A percentile compares a stretch with the other conserved stretches of the same genome.
Evolutionary conservation across 352 stramenopile species (phyloP).

Genomic region (Nothophytophthora sp.): DNA sequence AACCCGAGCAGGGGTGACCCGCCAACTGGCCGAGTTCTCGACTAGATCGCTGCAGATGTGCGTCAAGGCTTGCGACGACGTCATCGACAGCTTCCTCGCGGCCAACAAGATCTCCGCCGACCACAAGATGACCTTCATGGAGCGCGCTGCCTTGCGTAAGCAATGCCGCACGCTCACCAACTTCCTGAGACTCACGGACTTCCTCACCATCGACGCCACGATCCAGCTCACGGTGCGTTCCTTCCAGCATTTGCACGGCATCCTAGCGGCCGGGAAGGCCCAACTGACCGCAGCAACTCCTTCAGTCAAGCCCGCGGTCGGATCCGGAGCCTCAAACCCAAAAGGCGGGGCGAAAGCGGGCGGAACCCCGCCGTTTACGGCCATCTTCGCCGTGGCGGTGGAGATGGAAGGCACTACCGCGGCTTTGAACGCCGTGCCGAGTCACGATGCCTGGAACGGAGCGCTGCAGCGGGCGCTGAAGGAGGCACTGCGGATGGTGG

Average conservation of each 20-base stretch:
- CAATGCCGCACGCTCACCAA: conserved; percentile 92
- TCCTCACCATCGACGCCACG: conserved; percentile 89
- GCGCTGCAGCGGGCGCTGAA: conserved; percentile 77
- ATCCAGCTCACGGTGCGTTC: conserved; percentile 87
- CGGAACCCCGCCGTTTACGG: conserved; percentile 36
- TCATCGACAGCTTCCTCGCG: conserved; percentile 92
- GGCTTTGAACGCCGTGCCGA: conserved; percentile 53
- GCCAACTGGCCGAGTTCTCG: conserved; percentile 67
- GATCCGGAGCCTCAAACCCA: too few relatives aligned
- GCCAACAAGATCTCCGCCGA: conserved; percentile 92
- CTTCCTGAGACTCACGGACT: conserved; percentile 93
- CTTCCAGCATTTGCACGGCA: conserved; percentile 61
- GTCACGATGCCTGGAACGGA: conserved; percentile 72
- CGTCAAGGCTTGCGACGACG: conserved; percentile 88
- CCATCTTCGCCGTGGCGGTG: conserved; percentile 65
- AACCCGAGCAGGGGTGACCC: conserved; percentile 50
- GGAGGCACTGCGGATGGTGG: conserved; percentile 86
- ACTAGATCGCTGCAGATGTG: conserved; percentile 79
- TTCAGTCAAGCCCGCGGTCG: too few relatives aligned
- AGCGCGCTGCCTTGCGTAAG: conserved; percentile 89
- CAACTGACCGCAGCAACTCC: conserved; percentile 12
- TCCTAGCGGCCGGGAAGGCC: conserved; percentile 51
- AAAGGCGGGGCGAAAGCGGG: too few relatives aligned
- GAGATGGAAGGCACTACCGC: conserved; percentile 50
- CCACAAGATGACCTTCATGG: conserved; percentile 98